phyloP scores from a whole-genome alignment of 306 rosid genomes.

The Lathyrus oleraceus region DNA sequence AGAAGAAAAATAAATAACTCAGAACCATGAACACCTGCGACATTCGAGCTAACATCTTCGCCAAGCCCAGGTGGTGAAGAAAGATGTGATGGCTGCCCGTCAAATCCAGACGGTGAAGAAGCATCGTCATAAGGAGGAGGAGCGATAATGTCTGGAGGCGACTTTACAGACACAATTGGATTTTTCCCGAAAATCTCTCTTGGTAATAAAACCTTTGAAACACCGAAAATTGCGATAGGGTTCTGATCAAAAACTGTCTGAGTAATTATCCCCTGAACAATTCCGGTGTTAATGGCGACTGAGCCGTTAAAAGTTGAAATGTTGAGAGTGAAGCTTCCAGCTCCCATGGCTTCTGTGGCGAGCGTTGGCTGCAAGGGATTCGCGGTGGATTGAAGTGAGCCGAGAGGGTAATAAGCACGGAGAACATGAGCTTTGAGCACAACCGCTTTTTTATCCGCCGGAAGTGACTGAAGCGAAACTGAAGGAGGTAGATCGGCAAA shows the following conservation, averaged over 20 bases:
- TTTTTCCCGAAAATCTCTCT: conserved; percentile 73
- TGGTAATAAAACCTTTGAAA: conserved; percentile 81
- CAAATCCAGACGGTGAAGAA: conserved; percentile 55
- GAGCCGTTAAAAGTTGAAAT: conserved; percentile 79
- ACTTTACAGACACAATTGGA: conserved; percentile 39
- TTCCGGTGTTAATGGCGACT: conserved; percentile 78
- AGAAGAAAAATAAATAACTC: conserved; percentile 43
- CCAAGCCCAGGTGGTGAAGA: conserved; percentile 76
- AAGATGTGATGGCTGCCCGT: conserved; percentile 57
- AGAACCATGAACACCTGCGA: conserved; percentile 32
- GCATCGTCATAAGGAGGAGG: conserved; percentile 56
- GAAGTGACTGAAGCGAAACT: conserved; percentile 65
- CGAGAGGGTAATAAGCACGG: conserved; percentile 88
- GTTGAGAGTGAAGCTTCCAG: conserved; percentile 83
- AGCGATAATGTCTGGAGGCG: conserved; percentile 28
- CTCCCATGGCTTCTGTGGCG: conserved; percentile 90
- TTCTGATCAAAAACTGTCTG: conserved; percentile 93
- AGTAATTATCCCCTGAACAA: conserved; percentile 70
- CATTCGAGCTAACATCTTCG: conserved; percentile 51
- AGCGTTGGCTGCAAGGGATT: conserved; percentile 97
- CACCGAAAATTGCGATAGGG: conserved; percentile 90
- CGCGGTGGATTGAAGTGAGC: conserved; percentile 79
- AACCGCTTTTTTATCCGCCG: conserved; percentile 82
- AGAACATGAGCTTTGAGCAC: conserved; percentile 82
- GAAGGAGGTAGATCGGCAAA: conserved; percentile 69